Percentiles rank a stretch among this genome's conserved stretches.
Conservation (phyloP, 2,329 filamentous ascomycete species). For the Colletotrichum coccodes region DNA sequence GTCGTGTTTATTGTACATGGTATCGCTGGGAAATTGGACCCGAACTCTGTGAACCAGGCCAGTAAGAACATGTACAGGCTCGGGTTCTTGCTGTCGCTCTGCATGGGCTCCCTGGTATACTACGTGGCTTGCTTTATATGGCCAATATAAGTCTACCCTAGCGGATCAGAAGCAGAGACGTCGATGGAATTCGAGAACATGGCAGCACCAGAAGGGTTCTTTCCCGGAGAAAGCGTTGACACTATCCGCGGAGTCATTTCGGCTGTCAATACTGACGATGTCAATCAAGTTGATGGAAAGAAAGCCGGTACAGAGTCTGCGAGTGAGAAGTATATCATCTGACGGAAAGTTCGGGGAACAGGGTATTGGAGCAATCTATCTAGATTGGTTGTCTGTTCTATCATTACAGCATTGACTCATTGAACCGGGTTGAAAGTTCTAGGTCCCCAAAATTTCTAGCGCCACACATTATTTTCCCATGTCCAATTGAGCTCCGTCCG, state of each 20-base stretch:
- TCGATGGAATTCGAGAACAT: constrained; percentile 33
- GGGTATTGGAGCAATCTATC: too few species aligned
- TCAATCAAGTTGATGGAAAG: neutral
- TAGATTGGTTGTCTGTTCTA: too few species aligned
- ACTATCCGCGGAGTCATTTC: constrained; percentile 17
- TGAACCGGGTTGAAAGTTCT: too few species aligned
- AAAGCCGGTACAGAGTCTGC: neutral
- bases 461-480: too few species aligned
- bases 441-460: too few species aligned
- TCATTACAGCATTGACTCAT: too few species aligned
- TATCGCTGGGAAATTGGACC: constrained; percentile 38
- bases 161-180: constrained; percentile 22
- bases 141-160: constrained; percentile 36
- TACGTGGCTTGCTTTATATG: constrained; percentile 33
- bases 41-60: constrained; percentile 34
- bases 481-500: too few species aligned
- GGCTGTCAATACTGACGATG: neutral
- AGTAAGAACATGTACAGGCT: constrained; percentile 40
- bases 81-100: constrained; percentile 40
- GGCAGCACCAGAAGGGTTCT: constrained; percentile 36
- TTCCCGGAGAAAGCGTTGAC: constrained; percentile 33
- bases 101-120: constrained; percentile 39
- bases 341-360: too few species aligned
- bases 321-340: neutral
- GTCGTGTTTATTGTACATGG: constrained; percentile 37